Evolutionary conservation across 2,329 filamentous ascomycete genomes (phyloP), one percentile per base, ranked within the genome.

Genomic region (Fusarium sp.): DNA sequence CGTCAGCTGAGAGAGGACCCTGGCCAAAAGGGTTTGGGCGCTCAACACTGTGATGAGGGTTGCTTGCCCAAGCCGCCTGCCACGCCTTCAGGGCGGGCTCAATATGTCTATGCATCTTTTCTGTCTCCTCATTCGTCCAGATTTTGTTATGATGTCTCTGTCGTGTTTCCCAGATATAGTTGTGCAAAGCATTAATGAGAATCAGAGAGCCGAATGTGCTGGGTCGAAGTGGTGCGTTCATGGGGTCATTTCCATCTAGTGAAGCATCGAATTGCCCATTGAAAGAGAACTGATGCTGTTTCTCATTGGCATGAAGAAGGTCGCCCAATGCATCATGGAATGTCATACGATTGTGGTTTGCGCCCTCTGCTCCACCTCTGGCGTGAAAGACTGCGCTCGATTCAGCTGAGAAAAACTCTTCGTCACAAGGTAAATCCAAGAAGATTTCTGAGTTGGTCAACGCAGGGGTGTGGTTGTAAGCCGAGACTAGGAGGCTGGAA

Each of bases 141-240:
- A 93, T 85, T 65, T 93, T 90, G 71, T 92, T 94, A 72, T 94
- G 90, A 72, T 97, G 94, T 51, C 94, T 86, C 78, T 97, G 94
- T 23, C 95, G 87, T 0, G 94, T 97, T 79, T 98, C 95, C 96
- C 96, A 98, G 42, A 98, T 97, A 78, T 97, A 97, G 72, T 97
- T 97, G 80, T 98, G 96, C 23, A 98, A 84, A 5, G 96, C 94
- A 75, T 97, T 95, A 76, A 98, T 97, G 66, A 99, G 81, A 8
- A 97, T 87, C 29, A 97, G 84, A 76, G 94, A 97, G 11, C 95
- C 96, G 76, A 97, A 97, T 0, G 94, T 94, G 79, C 95, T 97
- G 1, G 94, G 93, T 69, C 87, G 88, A 46, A 96, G 83, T 33
- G 93, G 89, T 52, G 83, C 88, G 67, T 86, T 82, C 3, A 85